Evolutionary conservation across 345 rosid genomes (phyloP), one percentile per base, ranked within the genome.

Genomic region (Bruguiera gymnorhiza): DNA sequence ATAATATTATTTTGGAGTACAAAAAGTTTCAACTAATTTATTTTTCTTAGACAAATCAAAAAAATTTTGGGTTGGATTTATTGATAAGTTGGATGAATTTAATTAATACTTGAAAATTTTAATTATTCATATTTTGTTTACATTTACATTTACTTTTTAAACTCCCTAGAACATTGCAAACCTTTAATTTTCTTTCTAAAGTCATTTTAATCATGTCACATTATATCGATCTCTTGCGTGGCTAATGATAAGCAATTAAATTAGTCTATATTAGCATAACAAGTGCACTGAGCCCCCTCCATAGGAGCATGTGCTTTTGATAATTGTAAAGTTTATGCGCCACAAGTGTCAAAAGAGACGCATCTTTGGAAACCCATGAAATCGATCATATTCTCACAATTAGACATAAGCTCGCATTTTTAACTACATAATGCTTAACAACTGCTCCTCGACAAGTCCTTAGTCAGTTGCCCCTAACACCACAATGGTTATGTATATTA

Each of bases 141-240:
- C 8, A 19, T 52, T 20, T 53, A 24, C 7, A 10, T 53, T 53
- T 53, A 10, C 8, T 4, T 20, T 53, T 53, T 53, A 13, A 13
- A n/a, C 26, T 21, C 63, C 68, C 72, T 55, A 55, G 29, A 62
- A 20, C 19, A 68, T 27, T 29, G 50, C 26, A 56, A 57, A 30
- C 52, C 67, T 74, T 74, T 61, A 37, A 63, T 51, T n/a, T 54
- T 63, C 72, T 67, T 74, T 74, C 58, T 68, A 57, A 69, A 60
- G 78, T 69, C 78, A 75, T 51, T 31, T 31, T 68, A 63, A 74
- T 74, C 65, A 74, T 57, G 23, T 69, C 72, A 56, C 63, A 74
- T 63, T 63, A 68, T 74, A 16, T 52, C 78, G 58, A 62, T 67
- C 29, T 34, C 67, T 73, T 63, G 73, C 70, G 57, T 63, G 69